Conservation (phyloP, 2,329 filamentous ascomycete genomes). For the Trichothecium roseum region DNA sequence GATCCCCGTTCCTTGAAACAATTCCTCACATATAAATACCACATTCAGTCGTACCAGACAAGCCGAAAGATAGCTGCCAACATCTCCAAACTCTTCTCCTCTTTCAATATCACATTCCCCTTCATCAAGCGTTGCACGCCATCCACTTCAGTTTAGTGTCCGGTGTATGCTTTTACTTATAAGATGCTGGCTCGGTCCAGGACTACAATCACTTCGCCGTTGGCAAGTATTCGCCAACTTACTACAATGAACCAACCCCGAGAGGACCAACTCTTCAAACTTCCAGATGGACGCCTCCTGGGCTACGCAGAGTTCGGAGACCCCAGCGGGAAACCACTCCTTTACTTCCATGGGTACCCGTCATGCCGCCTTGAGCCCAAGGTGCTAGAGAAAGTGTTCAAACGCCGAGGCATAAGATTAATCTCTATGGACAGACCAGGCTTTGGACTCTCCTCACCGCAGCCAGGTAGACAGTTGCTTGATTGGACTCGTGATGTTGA, state of each 20-base stretch:
- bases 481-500: constrained; percentile 24
- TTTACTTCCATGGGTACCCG: constrained; percentile 33
- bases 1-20: too few species aligned
- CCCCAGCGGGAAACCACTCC: constrained; percentile 16
- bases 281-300: constrained; percentile 28
- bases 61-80: too few species aligned
- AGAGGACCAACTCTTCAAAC: constrained; percentile 15
- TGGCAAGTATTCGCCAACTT: too few species aligned
- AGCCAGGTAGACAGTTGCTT: constrained; percentile 17
- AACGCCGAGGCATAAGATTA: constrained; percentile 17
- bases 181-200: too few species aligned
- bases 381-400: constrained; percentile 14
- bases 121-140: too few species aligned
- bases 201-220: too few species aligned
- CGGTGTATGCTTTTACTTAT: too few species aligned
- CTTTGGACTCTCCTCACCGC: constrained; percentile 26
- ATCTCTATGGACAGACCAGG: constrained; percentile 31
- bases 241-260: not conserved
- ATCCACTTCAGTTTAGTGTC: too few species aligned
- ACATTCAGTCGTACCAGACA: too few species aligned
- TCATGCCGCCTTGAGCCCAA: constrained; percentile 26
- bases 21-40: too few species aligned
- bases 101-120: too few species aligned
- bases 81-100: too few species aligned
- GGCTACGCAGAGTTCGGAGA: constrained; percentile 29